phyloP scores from a whole-genome alignment of 805 yeast genomes.

The Kodamaea sagamina region DNA sequence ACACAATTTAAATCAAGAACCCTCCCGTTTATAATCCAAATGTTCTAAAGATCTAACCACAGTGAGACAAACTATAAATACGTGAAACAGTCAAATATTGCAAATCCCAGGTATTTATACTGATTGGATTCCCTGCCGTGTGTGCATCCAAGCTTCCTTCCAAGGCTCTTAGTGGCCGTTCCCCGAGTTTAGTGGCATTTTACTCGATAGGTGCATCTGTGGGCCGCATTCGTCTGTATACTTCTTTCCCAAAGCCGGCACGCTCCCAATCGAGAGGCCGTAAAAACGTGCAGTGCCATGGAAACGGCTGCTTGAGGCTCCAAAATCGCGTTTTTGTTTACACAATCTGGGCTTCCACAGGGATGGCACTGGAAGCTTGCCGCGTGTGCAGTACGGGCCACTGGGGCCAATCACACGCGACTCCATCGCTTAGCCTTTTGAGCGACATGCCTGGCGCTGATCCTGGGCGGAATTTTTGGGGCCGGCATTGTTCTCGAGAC shows the following conservation, averaged over 20 bases:
- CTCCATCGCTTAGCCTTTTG: background rate
- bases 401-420: conserved; percentile 3
- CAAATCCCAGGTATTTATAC: too few relatives aligned
- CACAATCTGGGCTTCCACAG: conserved; percentile 3
- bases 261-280: background rate
- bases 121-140: background rate
- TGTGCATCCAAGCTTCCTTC: background rate
- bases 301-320: conserved; percentile 3
- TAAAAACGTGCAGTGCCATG: background rate
- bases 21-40: background rate
- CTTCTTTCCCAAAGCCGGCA: background rate
- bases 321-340: conserved; percentile 5
- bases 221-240: background rate
- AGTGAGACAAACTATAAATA: too few relatives aligned
- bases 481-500: background rate
- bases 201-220: background rate
- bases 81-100: too few relatives aligned
- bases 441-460: too few relatives aligned
- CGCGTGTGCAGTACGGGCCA: conserved; percentile 1
- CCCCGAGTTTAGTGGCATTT: conserved; percentile 1
- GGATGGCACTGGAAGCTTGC: conserved; percentile 1
- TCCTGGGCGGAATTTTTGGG: too few relatives aligned
- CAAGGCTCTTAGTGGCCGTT: background rate
- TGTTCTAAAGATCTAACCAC: too few relatives aligned
- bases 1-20: too few relatives aligned